These are phyloP conservation scores for Nematocida displodere DNA, from an alignment of 371 early-diverging fungal genomes.

Conservation along the genomic window DNA sequence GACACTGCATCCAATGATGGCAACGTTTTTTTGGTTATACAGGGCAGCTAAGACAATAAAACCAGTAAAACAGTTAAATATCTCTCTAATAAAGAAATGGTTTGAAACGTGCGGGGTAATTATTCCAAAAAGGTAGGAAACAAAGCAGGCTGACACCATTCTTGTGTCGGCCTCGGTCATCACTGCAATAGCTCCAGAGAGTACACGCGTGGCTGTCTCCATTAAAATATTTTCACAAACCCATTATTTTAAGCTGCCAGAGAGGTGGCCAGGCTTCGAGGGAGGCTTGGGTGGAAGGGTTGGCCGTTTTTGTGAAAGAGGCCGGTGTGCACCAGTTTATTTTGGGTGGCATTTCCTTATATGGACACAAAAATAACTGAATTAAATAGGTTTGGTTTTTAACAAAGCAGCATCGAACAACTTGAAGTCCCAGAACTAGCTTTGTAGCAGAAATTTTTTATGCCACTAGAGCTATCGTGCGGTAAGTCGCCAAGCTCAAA, in stretches of 20 bases:
- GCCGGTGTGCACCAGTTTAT: too few species aligned
- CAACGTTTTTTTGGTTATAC: slow-evolving; percentile 12
- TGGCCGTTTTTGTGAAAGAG: too few species aligned
- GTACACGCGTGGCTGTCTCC: background rate
- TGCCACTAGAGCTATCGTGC: slow-evolving; percentile 13
- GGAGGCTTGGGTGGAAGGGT: background rate
- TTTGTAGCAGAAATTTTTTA: slow-evolving; percentile 18
- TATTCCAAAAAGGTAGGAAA: slow-evolving; percentile 12
- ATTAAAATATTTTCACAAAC: background rate
- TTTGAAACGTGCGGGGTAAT: slow-evolving; percentile 33
- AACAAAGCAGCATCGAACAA: background rate
- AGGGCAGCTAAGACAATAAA: background rate
- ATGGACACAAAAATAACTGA: too few species aligned
- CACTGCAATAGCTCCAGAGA: too few species aligned
- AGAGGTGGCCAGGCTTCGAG: background rate
- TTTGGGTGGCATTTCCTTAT: too few species aligned
- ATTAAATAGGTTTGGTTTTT: background rate
- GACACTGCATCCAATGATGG: background rate
- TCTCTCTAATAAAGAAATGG: slow-evolving; percentile 37
- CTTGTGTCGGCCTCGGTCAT: background rate
- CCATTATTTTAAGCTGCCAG: background rate
- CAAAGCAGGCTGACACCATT: background rate
- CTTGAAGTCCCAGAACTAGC: too few species aligned
- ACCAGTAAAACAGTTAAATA: slow-evolving; percentile 29
- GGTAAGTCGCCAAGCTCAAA: slow-evolving; percentile 4